Evolutionary conservation across 306 rosid genomes (phyloP).

Genomic region (Trifolium pratense): DNA sequence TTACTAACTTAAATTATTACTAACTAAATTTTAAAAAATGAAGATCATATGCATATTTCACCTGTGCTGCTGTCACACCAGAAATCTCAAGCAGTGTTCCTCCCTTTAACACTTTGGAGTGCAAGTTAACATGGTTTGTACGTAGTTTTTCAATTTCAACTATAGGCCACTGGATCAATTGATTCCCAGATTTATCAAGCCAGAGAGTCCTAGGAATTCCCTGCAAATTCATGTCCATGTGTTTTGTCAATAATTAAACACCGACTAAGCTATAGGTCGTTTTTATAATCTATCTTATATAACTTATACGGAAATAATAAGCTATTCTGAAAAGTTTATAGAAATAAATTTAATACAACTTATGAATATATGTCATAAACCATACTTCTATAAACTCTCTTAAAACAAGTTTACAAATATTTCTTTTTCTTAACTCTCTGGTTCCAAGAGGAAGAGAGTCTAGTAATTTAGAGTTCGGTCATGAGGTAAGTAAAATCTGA

Average conservation of each 20-base stretch:
- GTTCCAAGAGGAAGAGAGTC: too few species aligned
- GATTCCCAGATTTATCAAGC: slow-evolving; percentile 59
- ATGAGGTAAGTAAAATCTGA: too few species aligned
- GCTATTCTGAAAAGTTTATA: too few species aligned
- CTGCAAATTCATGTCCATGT: slow-evolving; percentile 23
- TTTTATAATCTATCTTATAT: too few species aligned
- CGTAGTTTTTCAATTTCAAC: slow-evolving; percentile 60
- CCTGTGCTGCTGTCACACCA: slow-evolving; percentile 58
- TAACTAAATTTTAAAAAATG: not conserved
- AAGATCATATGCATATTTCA: slow-evolving; percentile 8
- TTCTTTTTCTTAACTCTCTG: too few species aligned
- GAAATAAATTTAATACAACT: too few species aligned
- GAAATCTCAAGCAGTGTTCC: slow-evolving; percentile 49
- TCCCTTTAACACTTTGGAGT: slow-evolving; percentile 41
- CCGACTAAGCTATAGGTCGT: too few species aligned
- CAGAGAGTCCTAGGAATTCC: slow-evolving; percentile 56
- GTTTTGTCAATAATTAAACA: not conserved
- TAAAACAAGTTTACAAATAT: too few species aligned
- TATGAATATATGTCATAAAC: too few species aligned
- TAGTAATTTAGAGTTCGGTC: too few species aligned
- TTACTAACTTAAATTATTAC: not conserved
- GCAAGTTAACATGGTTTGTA: slow-evolving; percentile 12
- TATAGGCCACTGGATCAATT: slow-evolving; percentile 68
- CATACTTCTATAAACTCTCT: too few species aligned
- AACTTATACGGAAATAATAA: too few species aligned